Evolutionary conservation across 2,329 filamentous ascomycete species (phyloP).

Genomic region (Phyllosticta capitalensis): DNA sequence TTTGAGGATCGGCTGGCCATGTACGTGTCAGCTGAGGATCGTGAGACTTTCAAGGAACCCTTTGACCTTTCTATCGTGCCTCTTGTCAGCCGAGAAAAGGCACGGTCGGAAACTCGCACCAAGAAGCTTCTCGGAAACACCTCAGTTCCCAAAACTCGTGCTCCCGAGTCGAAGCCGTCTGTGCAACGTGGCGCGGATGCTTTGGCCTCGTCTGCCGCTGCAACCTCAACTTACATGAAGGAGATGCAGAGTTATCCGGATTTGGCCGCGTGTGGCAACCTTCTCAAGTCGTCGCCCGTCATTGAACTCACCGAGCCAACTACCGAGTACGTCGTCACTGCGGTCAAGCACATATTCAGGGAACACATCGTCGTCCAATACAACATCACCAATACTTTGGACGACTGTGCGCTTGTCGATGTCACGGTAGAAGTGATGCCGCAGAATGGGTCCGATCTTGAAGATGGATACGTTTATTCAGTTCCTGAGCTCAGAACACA

Average conservation of each 20-base stretch:
- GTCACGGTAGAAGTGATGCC: constrained; percentile 59
- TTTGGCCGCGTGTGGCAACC: constrained; percentile 75
- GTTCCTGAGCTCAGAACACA: constrained; percentile 73
- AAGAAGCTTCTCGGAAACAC: constrained; percentile 94
- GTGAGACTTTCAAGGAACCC: constrained; percentile 69
- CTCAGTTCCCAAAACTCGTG: constrained; percentile 88
- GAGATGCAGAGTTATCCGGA: constrained; percentile 84
- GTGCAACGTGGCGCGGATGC: constrained; percentile 61
- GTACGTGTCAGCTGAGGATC: constrained; percentile 91
- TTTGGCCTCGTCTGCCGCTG: constrained; percentile 65
- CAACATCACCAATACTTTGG: constrained; percentile 94
- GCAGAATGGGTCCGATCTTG: constrained; percentile 59
- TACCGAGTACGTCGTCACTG: constrained; percentile 90
- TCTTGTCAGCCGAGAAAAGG: constrained; percentile 89
- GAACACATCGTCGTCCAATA: constrained; percentile 94
- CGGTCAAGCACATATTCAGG: constrained; percentile 97
- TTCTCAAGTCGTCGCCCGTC: constrained; percentile 81
- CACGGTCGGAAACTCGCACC: constrained; percentile 87
- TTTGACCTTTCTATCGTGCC: constrained; percentile 91
- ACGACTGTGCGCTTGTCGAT: constrained; percentile 52
- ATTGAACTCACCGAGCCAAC: constrained; percentile 93
- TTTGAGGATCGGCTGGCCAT: constrained; percentile 96
- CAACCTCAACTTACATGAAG: constrained; percentile 72
- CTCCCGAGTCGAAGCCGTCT: constrained; percentile 66
- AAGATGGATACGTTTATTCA: constrained; percentile 89